Base-by-base conservation (phyloP, 306 rosid species). In the Cucurbita ficifolia region DNA sequence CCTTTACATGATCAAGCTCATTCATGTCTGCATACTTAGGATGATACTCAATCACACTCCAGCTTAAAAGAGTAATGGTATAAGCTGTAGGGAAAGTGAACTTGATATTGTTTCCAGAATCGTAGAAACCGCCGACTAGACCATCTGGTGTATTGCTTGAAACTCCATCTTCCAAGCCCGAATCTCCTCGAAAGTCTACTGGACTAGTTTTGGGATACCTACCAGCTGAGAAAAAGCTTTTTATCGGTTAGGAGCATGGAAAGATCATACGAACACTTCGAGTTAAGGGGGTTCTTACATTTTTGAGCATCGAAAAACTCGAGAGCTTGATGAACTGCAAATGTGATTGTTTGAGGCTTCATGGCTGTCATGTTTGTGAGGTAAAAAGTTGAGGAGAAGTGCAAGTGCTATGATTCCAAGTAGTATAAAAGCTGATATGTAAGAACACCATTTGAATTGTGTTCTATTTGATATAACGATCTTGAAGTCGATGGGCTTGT, bases 61-160 rank as follows among this genome's bases (percentile, higher is more conserved):
- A 92, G 76, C 96, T 85, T 92, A 92, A 77, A 77, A 92, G 57
- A 57, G 96, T 85, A 50, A 90, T 70, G 5, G 96, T 83, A 82
- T 90, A 92, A 76, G 96, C 96, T 75, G 92, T 87, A 57, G 92
- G 76, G 78, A 92, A 92, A 70, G 82, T 92, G 79, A 88, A 90
- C 83, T 92, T 92, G 17, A 88, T 87, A 75, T 86, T 85, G 82
- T 88, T 92, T 22, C 96, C 96, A 75, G 98, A 90, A 82, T 92
- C 98, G 79, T 92, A 88, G 80, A 87, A 92, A 72, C 98, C 96
- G n/a, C 96, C 96, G 62, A 55, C 67, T 68, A 89, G 95, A 75
- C 81, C 67, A 58, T 67, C 76, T 10, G 49, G 78, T 77, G 54
- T 40, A 43, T 70, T 64, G 50, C 70, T 72, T 14, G 61, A 75